Evolutionary conservation across 2,329 filamentous ascomycete genomes (phyloP).

Genomic region (Raffaelea deltoideospora): DNA sequence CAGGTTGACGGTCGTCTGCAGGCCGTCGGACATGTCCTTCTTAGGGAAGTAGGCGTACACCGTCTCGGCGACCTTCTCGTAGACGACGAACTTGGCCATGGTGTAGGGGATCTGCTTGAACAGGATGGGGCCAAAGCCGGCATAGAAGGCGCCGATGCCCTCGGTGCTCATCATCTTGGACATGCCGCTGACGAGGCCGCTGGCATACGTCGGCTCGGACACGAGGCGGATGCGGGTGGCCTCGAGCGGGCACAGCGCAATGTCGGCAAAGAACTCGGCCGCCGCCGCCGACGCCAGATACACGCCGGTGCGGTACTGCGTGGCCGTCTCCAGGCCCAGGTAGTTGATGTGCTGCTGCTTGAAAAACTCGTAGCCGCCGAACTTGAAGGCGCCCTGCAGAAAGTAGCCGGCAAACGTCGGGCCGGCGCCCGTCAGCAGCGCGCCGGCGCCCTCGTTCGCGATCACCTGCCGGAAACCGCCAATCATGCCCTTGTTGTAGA

Average conservation of each 20-base stretch:
- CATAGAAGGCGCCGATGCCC: slow-evolving; percentile 67
- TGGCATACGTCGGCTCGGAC: slow-evolving; percentile 62
- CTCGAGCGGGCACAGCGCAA: slow-evolving; percentile 71
- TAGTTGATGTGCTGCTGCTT: slow-evolving; percentile 67
- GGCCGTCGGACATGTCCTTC: slow-evolving; percentile 42
- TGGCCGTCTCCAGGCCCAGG: slow-evolving; percentile 54
- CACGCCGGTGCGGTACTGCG: slow-evolving; percentile 56
- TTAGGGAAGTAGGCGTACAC: slow-evolving; percentile 54
- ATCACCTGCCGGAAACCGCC: slow-evolving; percentile 67
- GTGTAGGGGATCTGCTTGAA: slow-evolving; percentile 79
- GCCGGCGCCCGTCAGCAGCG: slow-evolving; percentile 63
- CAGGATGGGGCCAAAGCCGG: slow-evolving; percentile 64
- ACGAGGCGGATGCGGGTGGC: slow-evolving; percentile 76
- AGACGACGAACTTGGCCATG: slow-evolving; percentile 80
- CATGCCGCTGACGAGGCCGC: slow-evolving; percentile 56
- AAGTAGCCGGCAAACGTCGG: slow-evolving; percentile 72
- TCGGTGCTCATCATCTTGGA: slow-evolving; percentile 59
- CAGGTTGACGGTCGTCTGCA: slow-evolving; percentile 58
- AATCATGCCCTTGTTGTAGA: slow-evolving; percentile 68
- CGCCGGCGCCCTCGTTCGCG: slow-evolving; percentile 58
- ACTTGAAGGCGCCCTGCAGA: slow-evolving; percentile 77
- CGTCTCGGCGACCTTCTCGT: slow-evolving; percentile 62
- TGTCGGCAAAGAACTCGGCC: slow-evolving; percentile 49
- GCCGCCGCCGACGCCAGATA: slow-evolving; percentile 49
- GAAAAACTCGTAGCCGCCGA: slow-evolving; percentile 80